Base-by-base conservation (phyloP, 2,329 filamentous ascomycete species). In the Claviceps citrina region DNA sequence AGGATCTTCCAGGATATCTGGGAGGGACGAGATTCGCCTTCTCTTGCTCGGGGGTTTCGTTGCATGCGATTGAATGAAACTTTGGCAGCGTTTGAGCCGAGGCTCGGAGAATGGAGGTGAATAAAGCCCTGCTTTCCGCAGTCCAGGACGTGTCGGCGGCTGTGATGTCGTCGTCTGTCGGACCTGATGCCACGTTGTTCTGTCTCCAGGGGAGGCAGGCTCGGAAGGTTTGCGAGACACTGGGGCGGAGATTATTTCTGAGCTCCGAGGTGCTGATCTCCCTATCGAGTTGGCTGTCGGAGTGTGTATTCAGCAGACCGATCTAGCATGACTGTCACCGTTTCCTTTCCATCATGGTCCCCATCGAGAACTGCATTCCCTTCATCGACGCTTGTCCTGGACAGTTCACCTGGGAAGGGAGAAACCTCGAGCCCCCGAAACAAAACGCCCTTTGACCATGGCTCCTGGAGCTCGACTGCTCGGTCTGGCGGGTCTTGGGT, bases 1-100 rank as follows among this genome's bases (percentile, higher is more conserved):
- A 4, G 76, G 76, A 46, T 66, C 76, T 52, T 79, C 76, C 26
- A 76, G 51, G 44, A 79, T 79, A 51, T 79, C 76, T 12, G 76
- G 73, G 5, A 80, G 64, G 34, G 68, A 52, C 7, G 73, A 76
- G n/a, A 76, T 58, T 31, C 73, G 68, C 54, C 62, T 73, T 51
- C 59, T 72, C 40, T 64, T 68, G 32, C 74, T 63, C 12, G 68
- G 66, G 12, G 75, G 75, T 34, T 67, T 65, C 42, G 70, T 64
- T 2, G 68, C 71, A 3, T 66, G 47, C 12, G 66, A 66, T 8
- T 70, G 68, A 6, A 58, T 49, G 4, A 58, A 50, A 16, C 49
- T 34, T 40, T 54, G 50, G 42, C 36, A 44, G 38, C 4, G n/a
- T 9, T 12, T 13, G 6, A 9, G 16, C n/a, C 28, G 10, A 26